Base-by-base conservation (phyloP, 2,329 filamentous ascomycete species). In the Xylaria sp. region DNA sequence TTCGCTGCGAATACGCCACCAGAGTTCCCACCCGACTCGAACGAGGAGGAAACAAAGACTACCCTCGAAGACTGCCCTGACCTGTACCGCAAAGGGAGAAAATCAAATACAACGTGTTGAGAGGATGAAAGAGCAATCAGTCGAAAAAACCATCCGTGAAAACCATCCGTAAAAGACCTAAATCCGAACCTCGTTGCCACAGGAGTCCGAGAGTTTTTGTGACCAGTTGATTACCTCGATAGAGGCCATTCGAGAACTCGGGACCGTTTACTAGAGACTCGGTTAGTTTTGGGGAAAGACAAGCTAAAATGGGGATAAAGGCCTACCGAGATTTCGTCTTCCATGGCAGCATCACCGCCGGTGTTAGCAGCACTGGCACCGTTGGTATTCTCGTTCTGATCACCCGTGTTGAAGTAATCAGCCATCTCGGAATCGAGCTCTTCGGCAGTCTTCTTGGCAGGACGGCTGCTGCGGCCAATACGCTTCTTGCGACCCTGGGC, bases 341-440 rank as follows among this genome's bases (percentile, higher is more conserved):
- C 84, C 85, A 88, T 88, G n/a, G 80, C 72, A 46, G 82, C 83
- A 68, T 87, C 84, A 52, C 79, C 83, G 58, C 57, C 54, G 7
- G 49, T 48, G 44, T 42, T 59, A 3, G 54, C 59, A 2, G 48
- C 46, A 30, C 23, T 30, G 8, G 48, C 83, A 54, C 80, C 83
- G 58, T 73, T 77, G 58, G 71, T 66, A 56, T 75, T 78, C 66
- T 79, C 79, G 55, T 74, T 78, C 65, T 76, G 72, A 61, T 76
- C 74, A 47, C 75, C 75, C 34, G 75, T 70, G 56, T 81, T 85
- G 73, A 95, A 97, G 79, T 99, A 99, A 75, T 97, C 94, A 18
- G 86, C 87, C 94, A 99, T 99, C 75, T 99, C 94, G 3, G 91
- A 92, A 74, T 99, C 94, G 30, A 99, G 86, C 78, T 99, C 92